Evolutionary conservation across 148 eudicot genomes (phyloP).

Genomic region (Dianthus caryophyllus): DNA sequence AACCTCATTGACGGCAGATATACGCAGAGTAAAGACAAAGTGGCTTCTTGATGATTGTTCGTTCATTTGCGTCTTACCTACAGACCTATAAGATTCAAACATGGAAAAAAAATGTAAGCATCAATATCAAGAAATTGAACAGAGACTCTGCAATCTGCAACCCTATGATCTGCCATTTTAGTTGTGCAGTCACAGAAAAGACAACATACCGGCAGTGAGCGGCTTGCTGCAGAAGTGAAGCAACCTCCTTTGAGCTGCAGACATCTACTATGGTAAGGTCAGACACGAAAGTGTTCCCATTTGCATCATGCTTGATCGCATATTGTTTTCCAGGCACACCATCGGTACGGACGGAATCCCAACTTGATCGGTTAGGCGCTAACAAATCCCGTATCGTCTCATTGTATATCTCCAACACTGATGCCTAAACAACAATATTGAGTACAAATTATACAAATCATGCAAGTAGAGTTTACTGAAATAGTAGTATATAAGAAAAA

Average conservation of each 20-base stretch:
- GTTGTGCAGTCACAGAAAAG: not conserved
- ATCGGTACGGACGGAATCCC: slow-evolving; percentile 45
- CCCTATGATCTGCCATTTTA: not conserved
- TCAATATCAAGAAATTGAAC: not conserved
- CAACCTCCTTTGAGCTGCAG: slow-evolving; percentile 64
- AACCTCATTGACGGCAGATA: slow-evolving; percentile 75
- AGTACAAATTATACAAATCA: not conserved
- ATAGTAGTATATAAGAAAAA: too few species aligned
- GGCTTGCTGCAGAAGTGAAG: slow-evolving; percentile 65
- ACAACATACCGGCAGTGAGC: slow-evolving; percentile 55
- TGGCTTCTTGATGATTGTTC: slow-evolving; percentile 89
- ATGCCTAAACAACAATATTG: slow-evolving; percentile 38
- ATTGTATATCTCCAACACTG: slow-evolving; percentile 73
- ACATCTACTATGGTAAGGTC: slow-evolving; percentile 79
- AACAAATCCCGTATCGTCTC: slow-evolving; percentile 66
- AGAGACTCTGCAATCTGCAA: not conserved
- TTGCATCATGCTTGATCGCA: slow-evolving; percentile 58
- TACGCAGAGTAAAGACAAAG: slow-evolving; percentile 71
- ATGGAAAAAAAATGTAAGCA: not conserved
- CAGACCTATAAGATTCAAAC: slow-evolving; percentile 43
- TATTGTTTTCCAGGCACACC: slow-evolving; percentile 53
- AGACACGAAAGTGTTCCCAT: slow-evolving; percentile 62
- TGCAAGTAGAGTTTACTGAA: not conserved
- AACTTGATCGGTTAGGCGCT: slow-evolving; percentile 43
- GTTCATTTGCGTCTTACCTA: slow-evolving; percentile 76